Conservation (phyloP, 2,329 filamentous ascomycete genomes). For the Colletotrichum sp. region DNA sequence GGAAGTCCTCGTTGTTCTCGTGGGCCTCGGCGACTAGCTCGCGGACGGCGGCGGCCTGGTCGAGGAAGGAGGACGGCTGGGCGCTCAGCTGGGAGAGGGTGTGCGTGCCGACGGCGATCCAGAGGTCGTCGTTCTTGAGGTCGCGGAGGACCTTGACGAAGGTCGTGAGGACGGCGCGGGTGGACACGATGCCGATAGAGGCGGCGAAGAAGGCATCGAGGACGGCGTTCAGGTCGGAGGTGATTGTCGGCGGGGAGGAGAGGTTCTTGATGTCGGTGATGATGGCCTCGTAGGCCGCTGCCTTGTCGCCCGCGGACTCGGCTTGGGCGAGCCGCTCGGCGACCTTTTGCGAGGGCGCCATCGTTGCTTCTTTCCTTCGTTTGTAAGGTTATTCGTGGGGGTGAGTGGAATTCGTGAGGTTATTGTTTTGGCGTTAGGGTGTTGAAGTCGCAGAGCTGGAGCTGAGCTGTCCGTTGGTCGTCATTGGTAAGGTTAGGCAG, state of each 20-base stretch:
- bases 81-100: constrained; percentile 70
- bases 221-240: constrained; percentile 70
- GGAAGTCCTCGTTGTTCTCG: constrained; percentile 82
- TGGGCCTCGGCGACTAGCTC: constrained; percentile 84
- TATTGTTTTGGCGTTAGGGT: not conserved
- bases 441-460: not conserved
- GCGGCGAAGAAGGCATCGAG: constrained; percentile 71
- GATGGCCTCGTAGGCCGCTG: constrained; percentile 51
- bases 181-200: constrained; percentile 76
- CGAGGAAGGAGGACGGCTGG: constrained; percentile 73
- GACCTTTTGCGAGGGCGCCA: constrained; percentile 46
- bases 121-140: constrained; percentile 66
- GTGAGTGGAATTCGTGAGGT: too few relatives aligned
- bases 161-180: constrained; percentile 70
- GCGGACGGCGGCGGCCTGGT: constrained; percentile 81
- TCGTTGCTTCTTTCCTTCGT: constrained; percentile 22
- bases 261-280: constrained; percentile 47
- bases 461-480: constrained; percentile 13
- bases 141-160: constrained; percentile 69
- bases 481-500: constrained; percentile 12
- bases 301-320: constrained; percentile 44
- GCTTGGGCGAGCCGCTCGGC: constrained; percentile 47
- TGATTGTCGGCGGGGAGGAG: constrained; percentile 42
- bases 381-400: not conserved
- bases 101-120: constrained; percentile 77